Percentiles rank a stretch among this genome's conserved stretches.
These are phyloP conservation scores for Rhodotorula babjevae DNA, from an alignment of 768 basidiomycete species.

Conservation along the genomic window DNA sequence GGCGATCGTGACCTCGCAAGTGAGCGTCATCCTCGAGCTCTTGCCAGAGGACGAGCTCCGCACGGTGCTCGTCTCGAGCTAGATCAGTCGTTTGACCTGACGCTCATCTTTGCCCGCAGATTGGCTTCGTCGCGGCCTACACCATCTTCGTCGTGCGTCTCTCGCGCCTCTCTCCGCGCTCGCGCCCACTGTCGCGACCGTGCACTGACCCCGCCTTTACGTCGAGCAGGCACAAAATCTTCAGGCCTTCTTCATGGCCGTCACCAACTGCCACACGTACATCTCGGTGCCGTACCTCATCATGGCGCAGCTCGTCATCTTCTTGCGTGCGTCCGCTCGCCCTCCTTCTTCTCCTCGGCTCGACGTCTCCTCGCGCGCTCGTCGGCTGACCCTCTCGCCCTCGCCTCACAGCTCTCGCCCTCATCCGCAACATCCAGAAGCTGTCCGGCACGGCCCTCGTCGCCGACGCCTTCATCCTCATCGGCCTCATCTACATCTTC, in stretches of 20 bases:
- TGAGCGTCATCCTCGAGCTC: constrained; percentile 44
- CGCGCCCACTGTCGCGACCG: too few species aligned
- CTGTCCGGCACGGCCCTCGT: constrained; percentile 84
- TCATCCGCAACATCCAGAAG: constrained; percentile 90
- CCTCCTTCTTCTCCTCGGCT: too few species aligned
- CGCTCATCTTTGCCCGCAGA: constrained; percentile 45
- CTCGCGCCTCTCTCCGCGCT: not conserved
- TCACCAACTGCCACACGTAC: constrained; percentile 66
- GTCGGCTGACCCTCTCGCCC: not conserved
- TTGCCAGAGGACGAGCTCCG: not conserved
- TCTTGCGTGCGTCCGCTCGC: constrained; percentile 55
- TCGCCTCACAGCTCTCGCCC: constrained; percentile 57
- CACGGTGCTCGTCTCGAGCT: too few species aligned
- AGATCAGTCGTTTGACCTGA: too few species aligned
- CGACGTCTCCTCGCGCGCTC: not conserved
- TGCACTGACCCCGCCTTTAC: not conserved
- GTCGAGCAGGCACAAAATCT: constrained; percentile 28
- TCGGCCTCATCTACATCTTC: constrained; percentile 76
- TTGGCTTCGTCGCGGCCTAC: constrained; percentile 85
- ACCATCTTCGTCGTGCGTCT: constrained; percentile 78
- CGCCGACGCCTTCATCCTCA: constrained; percentile 90
- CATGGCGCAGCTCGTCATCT: constrained; percentile 71
- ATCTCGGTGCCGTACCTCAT: constrained; percentile 73
- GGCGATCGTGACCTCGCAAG: constrained; percentile 77
- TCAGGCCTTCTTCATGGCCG: constrained; percentile 76